These are phyloP conservation scores for Calonectria ilicicola DNA, from an alignment of 2,329 filamentous ascomycete species.

Conservation along the genomic window DNA sequence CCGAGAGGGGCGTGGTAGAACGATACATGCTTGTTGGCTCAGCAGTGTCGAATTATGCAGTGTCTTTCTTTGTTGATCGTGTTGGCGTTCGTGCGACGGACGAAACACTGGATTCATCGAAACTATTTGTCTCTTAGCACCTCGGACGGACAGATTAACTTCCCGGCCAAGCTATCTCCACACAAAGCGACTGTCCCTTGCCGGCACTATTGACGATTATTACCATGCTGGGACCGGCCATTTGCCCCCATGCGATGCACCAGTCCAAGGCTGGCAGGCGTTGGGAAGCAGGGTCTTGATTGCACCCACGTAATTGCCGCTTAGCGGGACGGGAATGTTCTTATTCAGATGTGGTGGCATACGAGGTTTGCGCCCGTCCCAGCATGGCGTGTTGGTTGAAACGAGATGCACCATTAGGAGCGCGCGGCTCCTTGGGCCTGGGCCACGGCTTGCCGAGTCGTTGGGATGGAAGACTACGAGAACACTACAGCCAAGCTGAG, in stretches of 20 bases:
- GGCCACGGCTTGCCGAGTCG: background rate
- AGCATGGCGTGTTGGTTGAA: conserved; percentile 3
- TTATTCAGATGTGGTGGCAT: background rate
- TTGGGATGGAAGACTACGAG: background rate
- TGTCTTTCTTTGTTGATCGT: conserved; percentile 7
- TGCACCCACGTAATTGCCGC: conserved; percentile 1
- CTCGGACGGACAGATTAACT: background rate
- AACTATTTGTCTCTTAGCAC: background rate
- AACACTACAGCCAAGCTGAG: background rate
- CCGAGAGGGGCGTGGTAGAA: background rate
- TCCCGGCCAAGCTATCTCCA: background rate
- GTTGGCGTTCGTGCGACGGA: conserved; percentile 1
- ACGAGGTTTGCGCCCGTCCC: background rate
- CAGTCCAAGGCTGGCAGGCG: background rate
- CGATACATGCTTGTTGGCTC: background rate
- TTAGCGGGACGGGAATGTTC: background rate
- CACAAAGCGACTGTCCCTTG: background rate
- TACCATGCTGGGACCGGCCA: background rate
- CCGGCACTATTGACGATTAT: background rate
- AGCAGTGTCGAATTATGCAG: background rate
- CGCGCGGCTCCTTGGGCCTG: background rate
- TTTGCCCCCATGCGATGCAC: background rate
- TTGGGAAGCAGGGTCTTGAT: background rate
- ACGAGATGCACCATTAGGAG: background rate
- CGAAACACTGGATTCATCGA: background rate